phyloP scores from a whole-genome alignment of 768 basidiomycete genomes.

The Antrodiella citrinella region DNA sequence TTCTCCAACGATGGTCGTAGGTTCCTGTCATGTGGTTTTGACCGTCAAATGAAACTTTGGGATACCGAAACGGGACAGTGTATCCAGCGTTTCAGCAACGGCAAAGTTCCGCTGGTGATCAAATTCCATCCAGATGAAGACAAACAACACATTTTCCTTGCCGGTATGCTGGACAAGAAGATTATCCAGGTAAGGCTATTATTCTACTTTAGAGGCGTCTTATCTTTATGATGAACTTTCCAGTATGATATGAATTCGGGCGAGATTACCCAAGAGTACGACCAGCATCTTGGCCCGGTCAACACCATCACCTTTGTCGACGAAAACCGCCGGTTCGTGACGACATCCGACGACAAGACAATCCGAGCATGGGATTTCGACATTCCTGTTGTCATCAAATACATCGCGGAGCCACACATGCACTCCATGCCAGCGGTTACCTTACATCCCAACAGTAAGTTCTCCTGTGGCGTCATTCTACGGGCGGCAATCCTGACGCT shows the following conservation, averaged over 20 bases:
- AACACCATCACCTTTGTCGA: conserved; percentile 99
- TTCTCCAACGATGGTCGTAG: conserved; percentile 89
- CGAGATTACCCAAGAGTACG: conserved; percentile 97
- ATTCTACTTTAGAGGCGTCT: conserved; percentile 1
- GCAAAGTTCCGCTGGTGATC: conserved; percentile 94
- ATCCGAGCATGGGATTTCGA: conserved; percentile 99
- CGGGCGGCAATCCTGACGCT: background rate
- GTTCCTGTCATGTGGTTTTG: conserved; percentile 91
- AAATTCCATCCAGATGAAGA: conserved; percentile 95
- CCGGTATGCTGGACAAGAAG: conserved; percentile 99
- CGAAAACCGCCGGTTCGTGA: conserved; percentile 94
- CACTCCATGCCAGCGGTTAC: conserved; percentile 99
- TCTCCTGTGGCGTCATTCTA: conserved; percentile 7
- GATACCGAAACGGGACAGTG: conserved; percentile 99
- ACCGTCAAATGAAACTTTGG: conserved; percentile 98
- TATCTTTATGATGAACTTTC: background rate
- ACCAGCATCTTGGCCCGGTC: conserved; percentile 96
- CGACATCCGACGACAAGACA: conserved; percentile 98
- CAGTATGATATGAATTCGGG: conserved; percentile 94
- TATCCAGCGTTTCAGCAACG: conserved; percentile 92
- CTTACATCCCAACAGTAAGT: conserved; percentile 88
- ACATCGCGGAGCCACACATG: conserved; percentile 99
- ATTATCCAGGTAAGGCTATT: conserved; percentile 81
- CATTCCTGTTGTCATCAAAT: conserved; percentile 99
- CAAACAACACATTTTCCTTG: conserved; percentile 92